These are phyloP conservation scores for Shiraia sp. DNA, from an alignment of 2,329 filamentous ascomycete genomes.

Conservation along the genomic window DNA sequence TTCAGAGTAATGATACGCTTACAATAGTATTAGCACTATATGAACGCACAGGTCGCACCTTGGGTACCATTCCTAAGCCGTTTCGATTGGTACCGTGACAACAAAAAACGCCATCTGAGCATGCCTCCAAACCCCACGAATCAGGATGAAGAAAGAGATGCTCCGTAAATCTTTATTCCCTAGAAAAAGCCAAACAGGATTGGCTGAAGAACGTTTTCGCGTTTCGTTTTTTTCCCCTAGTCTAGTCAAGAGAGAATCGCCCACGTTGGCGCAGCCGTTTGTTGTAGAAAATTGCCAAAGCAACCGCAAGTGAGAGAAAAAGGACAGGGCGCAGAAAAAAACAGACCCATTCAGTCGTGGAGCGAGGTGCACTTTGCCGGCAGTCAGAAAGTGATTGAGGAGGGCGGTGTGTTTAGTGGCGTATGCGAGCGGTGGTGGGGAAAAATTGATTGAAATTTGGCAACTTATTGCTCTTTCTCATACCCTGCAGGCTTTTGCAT, in stretches of 20 bases:
- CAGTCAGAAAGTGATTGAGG: slow-evolving; percentile 29
- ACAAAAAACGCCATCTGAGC: neutral
- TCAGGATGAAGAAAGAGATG: neutral
- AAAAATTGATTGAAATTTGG: slow-evolving; percentile 14
- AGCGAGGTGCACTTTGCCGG: slow-evolving; percentile 34
- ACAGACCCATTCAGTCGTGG: slow-evolving; percentile 25
- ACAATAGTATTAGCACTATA: slow-evolving; percentile 9
- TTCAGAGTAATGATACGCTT: slow-evolving; percentile 1
- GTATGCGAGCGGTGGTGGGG: slow-evolving; percentile 7
- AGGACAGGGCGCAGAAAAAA: slow-evolving; percentile 24
- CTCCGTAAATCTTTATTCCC: neutral
- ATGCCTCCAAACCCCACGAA: neutral
- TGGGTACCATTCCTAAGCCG: neutral
- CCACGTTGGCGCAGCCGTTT: slow-evolving; percentile 5
- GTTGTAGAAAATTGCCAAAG: slow-evolving; percentile 18
- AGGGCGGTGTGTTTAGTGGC: slow-evolving; percentile 1
- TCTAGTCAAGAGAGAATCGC: slow-evolving; percentile 7
- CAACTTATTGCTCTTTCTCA: slow-evolving; percentile 64
- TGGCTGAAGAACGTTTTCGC: slow-evolving; percentile 3
- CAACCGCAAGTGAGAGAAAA: slow-evolving; percentile 18
- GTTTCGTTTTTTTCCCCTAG: slow-evolving; percentile 1
- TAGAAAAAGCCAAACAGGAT: slow-evolving; percentile 3
- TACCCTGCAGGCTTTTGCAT: slow-evolving; percentile 84
- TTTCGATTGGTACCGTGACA: neutral
- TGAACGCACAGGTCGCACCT: neutral